Evolutionary conservation across 202 grass and related monocot species (phyloP), one percentile per base, ranked within the genome.

Genomic region (Zoysia matrella): DNA sequence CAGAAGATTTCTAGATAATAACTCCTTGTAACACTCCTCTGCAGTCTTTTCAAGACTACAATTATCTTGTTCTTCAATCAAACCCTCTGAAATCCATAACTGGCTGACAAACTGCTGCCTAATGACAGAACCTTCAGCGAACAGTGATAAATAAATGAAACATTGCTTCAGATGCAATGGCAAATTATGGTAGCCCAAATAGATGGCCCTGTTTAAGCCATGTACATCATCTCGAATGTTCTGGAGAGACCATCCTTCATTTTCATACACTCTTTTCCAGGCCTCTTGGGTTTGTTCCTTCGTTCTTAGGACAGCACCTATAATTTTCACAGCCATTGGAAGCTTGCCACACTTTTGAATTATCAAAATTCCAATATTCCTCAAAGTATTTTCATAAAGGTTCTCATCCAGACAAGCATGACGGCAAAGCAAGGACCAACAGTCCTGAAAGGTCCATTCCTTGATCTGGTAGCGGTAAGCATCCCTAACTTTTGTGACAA

Each of bases 11-110:
- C 88, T 79, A 57, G 77, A 75, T 77, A 90, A 39, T 52, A 93
- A 67, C 75, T 93, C 87, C 18, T 39, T 82, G 51, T 85, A 93
- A 86, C 82, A 93, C 11, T 60, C 68, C 72, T 90, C 84, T 45
- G 91, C 69, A 40, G 36, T 85, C 11, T 83, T 80, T 88, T 90
- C 87, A 6, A 2, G 18, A 66, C 36, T 90, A 16, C 22, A 67
- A 51, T 67, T 62, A 15, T 88, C 74, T 85, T 22, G 54, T 57
- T 57, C 78, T 15, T 82, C 69, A 66, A 90, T 79, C 8, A 88
- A 84, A 53, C 91, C 77, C 52, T 93, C 87, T 52, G 87, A 87
- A 62, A 93, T 88, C 91, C 91, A 93, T 6, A 88, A 70, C 30
- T 90, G 84, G 56, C 72, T 76, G 10, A 88, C 60, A 75, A 75